These are phyloP conservation scores for Primulina tabacum DNA, from an alignment of 257 asterid species.

Conservation along the genomic window DNA sequence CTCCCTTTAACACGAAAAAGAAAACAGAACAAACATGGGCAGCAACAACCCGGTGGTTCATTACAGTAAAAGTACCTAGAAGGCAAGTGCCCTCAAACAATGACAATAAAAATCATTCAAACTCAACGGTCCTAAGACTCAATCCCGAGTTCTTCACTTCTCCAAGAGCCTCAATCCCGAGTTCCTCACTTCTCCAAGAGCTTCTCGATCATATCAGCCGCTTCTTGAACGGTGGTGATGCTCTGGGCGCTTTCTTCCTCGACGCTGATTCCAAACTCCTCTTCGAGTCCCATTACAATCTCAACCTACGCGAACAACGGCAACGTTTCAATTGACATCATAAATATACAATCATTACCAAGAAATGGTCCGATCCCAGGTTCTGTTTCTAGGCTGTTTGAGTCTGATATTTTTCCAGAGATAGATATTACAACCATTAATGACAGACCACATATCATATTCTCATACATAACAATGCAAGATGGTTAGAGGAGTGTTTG, in stretches of 20 bases:
- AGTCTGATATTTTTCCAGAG: too few species aligned
- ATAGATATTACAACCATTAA: not conserved
- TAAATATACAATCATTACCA: not conserved
- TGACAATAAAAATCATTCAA: not conserved
- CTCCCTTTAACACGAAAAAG: not conserved
- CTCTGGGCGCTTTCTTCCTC: conserved; percentile 93
- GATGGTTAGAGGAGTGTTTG: too few species aligned
- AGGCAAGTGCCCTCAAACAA: not conserved
- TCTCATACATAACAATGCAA: too few species aligned
- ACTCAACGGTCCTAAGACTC: conserved; percentile 20
- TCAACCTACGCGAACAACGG: conserved; percentile 50
- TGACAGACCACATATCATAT: not conserved
- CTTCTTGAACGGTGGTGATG: conserved; percentile 81
- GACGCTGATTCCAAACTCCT: conserved; percentile 76
- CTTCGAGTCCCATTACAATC: conserved; percentile 97
- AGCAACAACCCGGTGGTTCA: not conserved
- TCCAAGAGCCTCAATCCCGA: conserved; percentile 34
- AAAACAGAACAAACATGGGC: not conserved
- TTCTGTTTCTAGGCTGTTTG: too few species aligned
- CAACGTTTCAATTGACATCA: not conserved
- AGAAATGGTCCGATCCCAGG: too few species aligned
- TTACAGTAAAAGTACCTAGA: not conserved
- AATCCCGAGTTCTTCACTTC: conserved; percentile 29
- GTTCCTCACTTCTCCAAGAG: conserved; percentile 45
- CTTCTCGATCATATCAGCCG: conserved; percentile 78